Percentiles rank a stretch among this genome's conserved stretches.
phyloP scores from a whole-genome alignment of 805 yeast species.

The Saturnispora sekii region DNA sequence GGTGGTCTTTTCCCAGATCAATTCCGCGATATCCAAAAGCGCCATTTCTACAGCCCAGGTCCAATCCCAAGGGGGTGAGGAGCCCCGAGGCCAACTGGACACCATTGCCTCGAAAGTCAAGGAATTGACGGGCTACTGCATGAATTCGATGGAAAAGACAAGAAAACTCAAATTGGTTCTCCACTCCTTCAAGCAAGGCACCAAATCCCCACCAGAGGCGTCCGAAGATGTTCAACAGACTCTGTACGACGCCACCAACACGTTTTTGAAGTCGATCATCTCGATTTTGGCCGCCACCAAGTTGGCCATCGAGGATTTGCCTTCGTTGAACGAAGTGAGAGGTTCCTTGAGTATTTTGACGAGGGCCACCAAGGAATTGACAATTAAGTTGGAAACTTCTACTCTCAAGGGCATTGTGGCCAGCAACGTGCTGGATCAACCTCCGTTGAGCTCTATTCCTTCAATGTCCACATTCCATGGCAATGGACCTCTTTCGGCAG shows the following conservation, averaged over 20 bases:
- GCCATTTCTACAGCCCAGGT: constrained; percentile 44
- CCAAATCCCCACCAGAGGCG: background rate
- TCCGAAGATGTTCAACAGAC: constrained; percentile 43
- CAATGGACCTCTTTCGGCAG: constrained; percentile 12
- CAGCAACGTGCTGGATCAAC: constrained; percentile 23
- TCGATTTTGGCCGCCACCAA: constrained; percentile 78
- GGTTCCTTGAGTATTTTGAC: constrained; percentile 75
- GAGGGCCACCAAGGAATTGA: constrained; percentile 83
- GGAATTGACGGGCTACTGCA: constrained; percentile 69
- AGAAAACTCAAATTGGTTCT: constrained; percentile 51
- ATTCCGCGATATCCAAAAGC: constrained; percentile 54
- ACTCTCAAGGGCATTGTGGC: constrained; percentile 30
- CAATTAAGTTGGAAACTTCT: constrained; percentile 69
- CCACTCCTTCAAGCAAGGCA: constrained; percentile 32
- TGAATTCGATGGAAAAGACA: constrained; percentile 75
- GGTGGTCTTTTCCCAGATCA: constrained; percentile 67
- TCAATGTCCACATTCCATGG: constrained; percentile 26
- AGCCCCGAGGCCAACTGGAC: constrained; percentile 7
- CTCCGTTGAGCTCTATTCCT: constrained; percentile 29
- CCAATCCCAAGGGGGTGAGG: background rate
- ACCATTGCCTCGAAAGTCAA: constrained; percentile 53
- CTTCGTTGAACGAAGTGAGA: constrained; percentile 68
- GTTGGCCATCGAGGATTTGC: constrained; percentile 70
- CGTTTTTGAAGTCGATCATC: constrained; percentile 73
- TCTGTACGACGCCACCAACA: constrained; percentile 80